Conservation (phyloP, 1,284 basidiomycete species). For the Ustilago lituana region DNA sequence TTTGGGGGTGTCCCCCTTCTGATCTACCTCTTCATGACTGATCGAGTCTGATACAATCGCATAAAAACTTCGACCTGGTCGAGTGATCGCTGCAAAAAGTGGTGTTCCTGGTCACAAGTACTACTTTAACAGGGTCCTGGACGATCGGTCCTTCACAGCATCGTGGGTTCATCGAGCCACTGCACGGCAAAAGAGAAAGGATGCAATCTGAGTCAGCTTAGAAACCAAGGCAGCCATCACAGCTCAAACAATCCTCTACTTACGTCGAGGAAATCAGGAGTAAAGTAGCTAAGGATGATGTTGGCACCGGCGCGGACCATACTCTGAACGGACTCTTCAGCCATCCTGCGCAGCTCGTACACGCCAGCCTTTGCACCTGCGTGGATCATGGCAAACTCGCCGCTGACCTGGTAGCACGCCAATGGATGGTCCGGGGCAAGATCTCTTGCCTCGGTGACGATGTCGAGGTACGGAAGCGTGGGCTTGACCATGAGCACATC, state of each 20-base stretch:
- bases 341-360: slow-evolving; percentile 90
- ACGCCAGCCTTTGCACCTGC: slow-evolving; percentile 92
- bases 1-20: too few species aligned
- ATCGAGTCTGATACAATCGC: too few species aligned
- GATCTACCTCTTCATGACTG: too few species aligned
- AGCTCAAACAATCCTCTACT: slow-evolving; percentile 7
- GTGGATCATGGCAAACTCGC: slow-evolving; percentile 95
- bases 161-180: slow-evolving; percentile 46
- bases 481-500: slow-evolving; percentile 99
- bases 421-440: slow-evolving; percentile 86
- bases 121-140: not conserved
- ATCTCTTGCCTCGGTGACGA: slow-evolving; percentile 86
- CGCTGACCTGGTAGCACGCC: slow-evolving; percentile 80
- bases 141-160: slow-evolving; percentile 11
- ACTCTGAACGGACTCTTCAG: slow-evolving; percentile 88
- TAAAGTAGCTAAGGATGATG: slow-evolving; percentile 91
- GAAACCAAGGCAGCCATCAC: too few species aligned
- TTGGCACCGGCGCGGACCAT: slow-evolving; percentile 92
- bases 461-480: slow-evolving; percentile 92
- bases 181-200: not conserved
- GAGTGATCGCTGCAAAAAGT: not conserved
- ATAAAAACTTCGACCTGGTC: too few species aligned
- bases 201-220: not conserved
- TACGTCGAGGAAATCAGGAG: slow-evolving; percentile 78
- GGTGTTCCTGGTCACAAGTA: not conserved